Evolutionary conservation across 768 basidiomycete species (phyloP), one percentile per base, ranked within the genome.

Genomic region (Termitomyces sp.): DNA sequence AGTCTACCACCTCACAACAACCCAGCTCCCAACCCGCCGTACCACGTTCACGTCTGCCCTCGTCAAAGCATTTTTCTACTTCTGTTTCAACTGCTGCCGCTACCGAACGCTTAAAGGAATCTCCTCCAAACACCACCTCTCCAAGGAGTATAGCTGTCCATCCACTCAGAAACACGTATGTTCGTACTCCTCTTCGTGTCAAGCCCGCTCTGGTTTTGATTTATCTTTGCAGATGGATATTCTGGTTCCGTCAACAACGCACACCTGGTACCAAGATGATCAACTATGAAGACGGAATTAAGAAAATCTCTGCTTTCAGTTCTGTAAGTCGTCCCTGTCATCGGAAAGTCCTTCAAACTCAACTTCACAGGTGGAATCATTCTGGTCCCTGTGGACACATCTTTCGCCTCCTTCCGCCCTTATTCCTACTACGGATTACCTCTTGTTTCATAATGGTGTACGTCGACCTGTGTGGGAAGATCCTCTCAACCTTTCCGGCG

Each of bases 381-480:
- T 94, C 71, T 96, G 95, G 87, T 88, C 93, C 23, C 75, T 98
- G 57, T 90, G 91, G 79, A 94, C 94, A 4, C 96, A 98, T 69
- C 81, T 98, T 28, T 79, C 86, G 5, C 85, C 91, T 0, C 94
- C 95, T 1, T 94, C 91, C 1, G 79, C 81, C 12, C 80, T 98
- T 26, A 79, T 84, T 11, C 89, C 94, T 6, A 96, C 94, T 3
- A 96, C 95, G 4, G 96, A 98, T 73, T 92, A 96, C 60, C 85
- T 98, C 33, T 81, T 97, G 61, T 97, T 98, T 75, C 91, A 94
- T 63, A 76, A 83, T 2, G 86, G 86, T 41, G 78, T 98, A 56
- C 86, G 87, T 23, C 81, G 92, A 43, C 95, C 96, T 0, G 89
- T 96, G 3, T 98, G 96, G 96, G 96, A 98, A 69, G 94, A 97